Conservation (phyloP, 352 stramenopile species). For the Globisporangium recalcitrans region DNA sequence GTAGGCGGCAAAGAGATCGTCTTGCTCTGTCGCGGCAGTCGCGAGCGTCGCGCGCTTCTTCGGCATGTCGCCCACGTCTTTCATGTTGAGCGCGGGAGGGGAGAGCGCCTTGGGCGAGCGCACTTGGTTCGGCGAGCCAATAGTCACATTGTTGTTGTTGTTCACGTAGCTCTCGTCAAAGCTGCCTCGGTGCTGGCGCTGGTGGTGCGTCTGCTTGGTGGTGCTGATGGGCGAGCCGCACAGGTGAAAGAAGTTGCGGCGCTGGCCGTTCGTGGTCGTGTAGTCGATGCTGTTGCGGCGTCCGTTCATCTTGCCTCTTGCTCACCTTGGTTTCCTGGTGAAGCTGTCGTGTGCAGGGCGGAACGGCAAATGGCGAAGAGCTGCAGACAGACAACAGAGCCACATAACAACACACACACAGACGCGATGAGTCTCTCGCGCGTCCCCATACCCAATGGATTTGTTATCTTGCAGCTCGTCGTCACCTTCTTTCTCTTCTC, state of each 20-base stretch:
- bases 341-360: not conserved
- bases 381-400: not conserved
- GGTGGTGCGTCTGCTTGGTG: conserved; percentile 31
- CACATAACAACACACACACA: conserved; percentile 4
- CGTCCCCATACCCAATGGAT: not conserved
- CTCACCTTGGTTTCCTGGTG: not conserved
- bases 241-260: conserved; percentile 56
- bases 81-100: conserved; percentile 28
- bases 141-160: conserved; percentile 3
- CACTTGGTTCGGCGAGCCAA: conserved; percentile 25
- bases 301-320: not conserved
- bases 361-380: conserved; percentile 3
- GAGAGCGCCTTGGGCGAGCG: conserved; percentile 27
- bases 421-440: not conserved
- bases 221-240: conserved; percentile 79
- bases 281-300: conserved; percentile 1
- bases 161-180: conserved; percentile 17
- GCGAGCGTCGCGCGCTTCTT: conserved; percentile 13
- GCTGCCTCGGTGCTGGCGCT: conserved; percentile 18
- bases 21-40: conserved; percentile 18
- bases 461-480: not conserved
- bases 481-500: conserved; percentile 6
- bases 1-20: conserved; percentile 26
- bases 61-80: conserved; percentile 21
- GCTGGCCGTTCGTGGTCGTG: conserved; percentile 6